Conservation (phyloP, 805 yeast genomes). For the Zygoascus flipseniorum region DNA sequence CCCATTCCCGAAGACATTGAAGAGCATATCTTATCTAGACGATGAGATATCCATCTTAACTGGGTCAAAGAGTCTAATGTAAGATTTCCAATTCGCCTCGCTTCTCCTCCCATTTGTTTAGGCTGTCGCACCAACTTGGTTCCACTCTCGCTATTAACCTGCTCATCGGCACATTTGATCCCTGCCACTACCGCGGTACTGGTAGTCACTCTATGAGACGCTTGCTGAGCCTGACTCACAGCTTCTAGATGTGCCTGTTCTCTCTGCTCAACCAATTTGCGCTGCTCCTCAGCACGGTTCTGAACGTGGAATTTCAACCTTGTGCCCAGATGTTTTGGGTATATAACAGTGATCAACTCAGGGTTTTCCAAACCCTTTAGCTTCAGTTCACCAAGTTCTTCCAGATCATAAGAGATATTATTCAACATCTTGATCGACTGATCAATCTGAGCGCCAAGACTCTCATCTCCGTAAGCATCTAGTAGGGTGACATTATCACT, state of each 20-base stretch:
- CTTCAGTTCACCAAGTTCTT: constrained; percentile 75
- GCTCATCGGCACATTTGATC: background rate
- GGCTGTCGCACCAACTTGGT: background rate
- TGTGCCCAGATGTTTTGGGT: constrained; percentile 40
- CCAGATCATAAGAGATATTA: constrained; percentile 59
- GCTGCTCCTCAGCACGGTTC: constrained; percentile 12
- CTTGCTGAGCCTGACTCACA: background rate
- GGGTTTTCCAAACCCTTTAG: constrained; percentile 93
- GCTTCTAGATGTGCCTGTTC: background rate
- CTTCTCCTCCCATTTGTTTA: background rate
- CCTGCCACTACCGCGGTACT: constrained; percentile 3
- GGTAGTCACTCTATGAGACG: background rate
- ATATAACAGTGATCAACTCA: constrained; percentile 71
- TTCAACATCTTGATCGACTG: constrained; percentile 56
- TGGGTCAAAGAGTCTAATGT: constrained; percentile 12
- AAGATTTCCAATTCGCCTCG: constrained; percentile 11
- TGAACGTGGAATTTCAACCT: constrained; percentile 10
- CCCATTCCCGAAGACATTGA: constrained; percentile 9
- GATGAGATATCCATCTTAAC: constrained; percentile 14
- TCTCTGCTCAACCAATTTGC: background rate
- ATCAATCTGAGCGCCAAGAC: constrained; percentile 49
- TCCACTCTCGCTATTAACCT: background rate
- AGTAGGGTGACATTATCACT: constrained; percentile 23
- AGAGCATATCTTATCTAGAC: constrained; percentile 21
- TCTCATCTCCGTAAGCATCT: constrained; percentile 37